Base-by-base conservation (phyloP, 2,329 filamentous ascomycete genomes). In the Catunica adiposa region DNA sequence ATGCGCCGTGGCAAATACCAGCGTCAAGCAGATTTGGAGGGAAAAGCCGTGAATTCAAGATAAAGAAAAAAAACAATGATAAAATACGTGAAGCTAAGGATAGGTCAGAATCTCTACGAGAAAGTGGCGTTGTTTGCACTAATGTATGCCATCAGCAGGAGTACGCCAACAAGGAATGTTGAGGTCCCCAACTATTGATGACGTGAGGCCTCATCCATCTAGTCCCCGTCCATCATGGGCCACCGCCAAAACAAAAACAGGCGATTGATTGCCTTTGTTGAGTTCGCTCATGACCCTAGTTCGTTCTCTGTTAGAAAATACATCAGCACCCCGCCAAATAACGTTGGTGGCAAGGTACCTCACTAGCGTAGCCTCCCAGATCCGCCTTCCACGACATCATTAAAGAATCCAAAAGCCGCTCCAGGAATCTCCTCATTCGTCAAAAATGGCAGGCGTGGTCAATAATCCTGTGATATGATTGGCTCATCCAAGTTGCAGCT, bases 401-500 rank as follows among this genome's bases (percentile, higher is more conserved):
- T 26, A 48, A 15, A n/a, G 44, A 48, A 48, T 48, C 23, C 44
- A 7, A 48, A 48, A n/a, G 26, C 15, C 11, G 23, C 44, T 44
- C n/a, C 8, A 48, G 15, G 15, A 48, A 48, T 48, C 44, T 25
- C 20, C 44, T 22, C 20, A 48, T 48, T 48, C 44, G 14, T 17
- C 31, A 11, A 26, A 40, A 53, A 53, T 3, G 34, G 51, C n/a
- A 53, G 51, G 50, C 50, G 34, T 52, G 50, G 50, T 37, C n/a
- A 26, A 20, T 29, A 37, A 42, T n/a, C 9, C 11, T 17, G 37
- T 23, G n/a, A 3, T 23, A 23, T 53, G 51, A 53, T 53, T 53
- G 51, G 51, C 51, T 53, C 51, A 53, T 29, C 29, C 40, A 20
- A 37, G 37, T 40, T 40, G 20, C 51, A 53, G 23, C 20, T 29